Evolutionary conservation across 2,329 filamentous ascomycete species (phyloP), one percentile per base, ranked within the genome.

Genomic region (Claviceps maximensis): DNA sequence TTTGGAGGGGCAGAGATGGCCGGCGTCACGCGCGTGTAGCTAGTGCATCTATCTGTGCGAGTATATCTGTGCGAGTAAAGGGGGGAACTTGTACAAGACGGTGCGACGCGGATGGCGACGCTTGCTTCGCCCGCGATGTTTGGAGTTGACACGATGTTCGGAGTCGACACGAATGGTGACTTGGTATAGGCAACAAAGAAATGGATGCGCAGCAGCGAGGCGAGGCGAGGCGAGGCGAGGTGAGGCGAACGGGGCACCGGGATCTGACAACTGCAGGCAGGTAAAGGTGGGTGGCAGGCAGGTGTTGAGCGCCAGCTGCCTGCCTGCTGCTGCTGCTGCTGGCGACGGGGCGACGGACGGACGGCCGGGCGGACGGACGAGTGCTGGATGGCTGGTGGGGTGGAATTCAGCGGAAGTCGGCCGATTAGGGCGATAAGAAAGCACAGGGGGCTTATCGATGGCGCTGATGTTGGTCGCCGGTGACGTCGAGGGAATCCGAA

Each of bases 1-100:
- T 36, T 21, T 48, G 51, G 50, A 51, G 36, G 51, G 48, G 51
- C 48, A 49, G 38, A 46, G 21, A 53, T 23, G 46, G 23, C 47
- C 47, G 21, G 47, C 46, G 8, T 23, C n/a, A n/a, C n/a, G n/a
- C n/a, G n/a, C n/a, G 42, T 51, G 44, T 49, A 49, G 49, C 53
- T 41, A 25, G 19, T 31, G 49, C 38, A 45, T 47, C n/a, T n/a
- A n/a, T n/a, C n/a, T n/a, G n/a, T n/a, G n/a, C n/a, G n/a, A n/a
- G n/a, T n/a, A n/a, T n/a, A n/a, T n/a, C 31, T 49, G 25, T 8
- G 19, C 23, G 44, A 46, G 44, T 5, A 19, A 33, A 12, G 29
- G 17, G 19, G 40, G 27, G 4, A 23, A 45, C 6, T 19, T 10
- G 7, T 21, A 27, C 7, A 41, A 10, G 17, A 47, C 3, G 36